These are phyloP conservation scores for Homolaphlyctis polyrhiza DNA, from an alignment of 371 early-diverging fungal genomes.

Conservation along the genomic window DNA sequence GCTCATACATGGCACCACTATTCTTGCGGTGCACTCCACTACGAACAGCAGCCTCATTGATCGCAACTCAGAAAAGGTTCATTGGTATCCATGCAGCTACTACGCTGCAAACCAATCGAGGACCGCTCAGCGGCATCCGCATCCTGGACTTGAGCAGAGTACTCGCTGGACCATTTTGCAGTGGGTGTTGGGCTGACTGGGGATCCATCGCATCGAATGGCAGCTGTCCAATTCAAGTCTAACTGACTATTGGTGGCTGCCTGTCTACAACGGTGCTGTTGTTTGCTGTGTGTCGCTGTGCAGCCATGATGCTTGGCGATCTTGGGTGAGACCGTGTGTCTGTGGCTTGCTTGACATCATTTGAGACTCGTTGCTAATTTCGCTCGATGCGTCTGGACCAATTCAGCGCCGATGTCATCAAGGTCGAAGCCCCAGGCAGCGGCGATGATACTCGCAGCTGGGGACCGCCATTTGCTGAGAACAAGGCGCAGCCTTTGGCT, in stretches of 20 bases:
- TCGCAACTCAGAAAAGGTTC: no score
- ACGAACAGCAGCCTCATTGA: no score
- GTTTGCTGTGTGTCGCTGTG: conserved; percentile 1
- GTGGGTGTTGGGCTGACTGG: no score
- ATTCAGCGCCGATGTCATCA: conserved; percentile 80
- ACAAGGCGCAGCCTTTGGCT: conserved; percentile 33
- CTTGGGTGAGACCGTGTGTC: conserved; percentile 68
- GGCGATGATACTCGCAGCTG: conserved; percentile 82
- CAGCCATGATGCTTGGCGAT: conserved; percentile 88
- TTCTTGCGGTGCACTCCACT: no score
- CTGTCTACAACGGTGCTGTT: not conserved
- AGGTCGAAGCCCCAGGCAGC: conserved; percentile 68
- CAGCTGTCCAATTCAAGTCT: no score
- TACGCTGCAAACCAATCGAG: not conserved
- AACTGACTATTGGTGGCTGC: not conserved
- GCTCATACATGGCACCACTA: no score
- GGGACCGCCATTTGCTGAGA: conserved; percentile 50
- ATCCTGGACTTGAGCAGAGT: conserved; percentile 82
- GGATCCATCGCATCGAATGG: no score
- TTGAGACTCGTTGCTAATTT: not conserved
- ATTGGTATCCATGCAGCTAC: no score
- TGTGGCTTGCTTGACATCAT: no score
- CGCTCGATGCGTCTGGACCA: not conserved
- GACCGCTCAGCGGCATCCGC: conserved; percentile 71
- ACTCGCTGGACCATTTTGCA: conserved; percentile 47